Conservation (phyloP, 495 filamentous ascomycete genomes). For the Aspergillus affinis region DNA sequence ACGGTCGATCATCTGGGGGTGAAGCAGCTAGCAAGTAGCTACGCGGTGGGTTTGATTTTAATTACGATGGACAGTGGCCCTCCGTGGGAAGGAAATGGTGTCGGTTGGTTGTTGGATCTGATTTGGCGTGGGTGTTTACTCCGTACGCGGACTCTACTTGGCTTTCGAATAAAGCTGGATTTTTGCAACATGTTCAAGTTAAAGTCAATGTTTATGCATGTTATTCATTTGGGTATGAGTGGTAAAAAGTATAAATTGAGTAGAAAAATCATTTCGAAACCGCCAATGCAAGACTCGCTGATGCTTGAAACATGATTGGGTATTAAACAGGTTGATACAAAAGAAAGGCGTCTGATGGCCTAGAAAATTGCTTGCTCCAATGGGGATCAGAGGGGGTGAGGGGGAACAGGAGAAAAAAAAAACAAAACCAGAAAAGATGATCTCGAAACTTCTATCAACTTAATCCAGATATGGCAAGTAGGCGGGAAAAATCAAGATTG, state of each 20-base stretch:
- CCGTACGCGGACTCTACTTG: background rate
- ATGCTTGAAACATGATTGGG: background rate
- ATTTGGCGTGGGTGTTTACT: background rate
- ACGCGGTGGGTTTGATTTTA: constrained; percentile 1
- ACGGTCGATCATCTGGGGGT: constrained; percentile 6
- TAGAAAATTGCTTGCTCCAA: background rate
- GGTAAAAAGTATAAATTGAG: too few species aligned
- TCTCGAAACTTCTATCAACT: background rate
- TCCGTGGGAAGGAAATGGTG: background rate
- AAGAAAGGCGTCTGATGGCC: background rate
- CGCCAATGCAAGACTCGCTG: background rate
- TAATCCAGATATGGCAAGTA: background rate
- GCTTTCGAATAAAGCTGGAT: background rate
- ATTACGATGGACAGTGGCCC: constrained; percentile 2
- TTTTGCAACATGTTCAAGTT: too few species aligned
- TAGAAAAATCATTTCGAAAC: background rate
- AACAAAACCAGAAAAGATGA: background rate
- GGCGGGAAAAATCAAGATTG: background rate
- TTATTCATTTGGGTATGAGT: background rate
- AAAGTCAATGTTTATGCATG: background rate
- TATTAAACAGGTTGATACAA: background rate
- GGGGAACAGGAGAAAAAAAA: background rate
- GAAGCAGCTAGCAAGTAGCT: background rate
- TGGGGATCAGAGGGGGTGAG: background rate
- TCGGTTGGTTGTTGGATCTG: background rate